These are phyloP conservation scores for Hypoxylon sp. DNA, from an alignment of 2,329 filamentous ascomycete genomes.

Conservation along the genomic window DNA sequence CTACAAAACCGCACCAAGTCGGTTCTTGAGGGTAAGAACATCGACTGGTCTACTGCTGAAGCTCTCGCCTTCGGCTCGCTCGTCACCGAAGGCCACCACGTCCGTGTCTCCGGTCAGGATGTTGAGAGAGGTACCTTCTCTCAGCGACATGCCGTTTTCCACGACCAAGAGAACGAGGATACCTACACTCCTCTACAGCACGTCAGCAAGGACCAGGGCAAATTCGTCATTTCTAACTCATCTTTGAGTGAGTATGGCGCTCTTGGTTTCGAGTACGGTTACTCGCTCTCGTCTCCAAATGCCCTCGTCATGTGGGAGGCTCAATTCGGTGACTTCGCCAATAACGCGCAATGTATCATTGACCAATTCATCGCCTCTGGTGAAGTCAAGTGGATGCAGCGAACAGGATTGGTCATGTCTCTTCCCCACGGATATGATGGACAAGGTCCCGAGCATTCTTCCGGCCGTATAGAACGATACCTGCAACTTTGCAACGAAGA, in stretches of 20 bases:
- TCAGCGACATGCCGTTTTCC: constrained; percentile 95
- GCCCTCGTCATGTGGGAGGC: constrained; percentile 99
- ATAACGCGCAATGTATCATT: constrained; percentile 99
- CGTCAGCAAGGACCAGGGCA: constrained; percentile 90
- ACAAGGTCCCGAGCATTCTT: constrained; percentile 98
- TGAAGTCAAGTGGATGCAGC: constrained; percentile 98
- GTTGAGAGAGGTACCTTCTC: constrained; percentile 99
- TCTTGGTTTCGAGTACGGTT: constrained; percentile 98
- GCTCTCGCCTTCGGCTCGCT: constrained; percentile 94
- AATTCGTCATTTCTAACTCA: constrained; percentile 97
- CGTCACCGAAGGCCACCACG: constrained; percentile 93
- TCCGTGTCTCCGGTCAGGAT: constrained; percentile 97
- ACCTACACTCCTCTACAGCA: constrained; percentile 95
- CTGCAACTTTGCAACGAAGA: constrained; percentile 98
- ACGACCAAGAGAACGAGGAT: constrained; percentile 94
- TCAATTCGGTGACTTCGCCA: constrained; percentile 99
- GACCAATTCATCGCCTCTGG: constrained; percentile 99
- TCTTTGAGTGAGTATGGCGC: constrained; percentile 80
- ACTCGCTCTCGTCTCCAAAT: constrained; percentile 96
- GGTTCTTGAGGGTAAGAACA: constrained; percentile 90
- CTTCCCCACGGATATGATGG: constrained; percentile 98
- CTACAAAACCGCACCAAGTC: constrained; percentile 91
- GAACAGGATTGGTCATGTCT: constrained; percentile 95
- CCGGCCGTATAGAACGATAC: constrained; percentile 96
- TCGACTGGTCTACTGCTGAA: constrained; percentile 98